Base-by-base conservation (phyloP, 106 monocot genomes). In the Allium sativum region DNA sequence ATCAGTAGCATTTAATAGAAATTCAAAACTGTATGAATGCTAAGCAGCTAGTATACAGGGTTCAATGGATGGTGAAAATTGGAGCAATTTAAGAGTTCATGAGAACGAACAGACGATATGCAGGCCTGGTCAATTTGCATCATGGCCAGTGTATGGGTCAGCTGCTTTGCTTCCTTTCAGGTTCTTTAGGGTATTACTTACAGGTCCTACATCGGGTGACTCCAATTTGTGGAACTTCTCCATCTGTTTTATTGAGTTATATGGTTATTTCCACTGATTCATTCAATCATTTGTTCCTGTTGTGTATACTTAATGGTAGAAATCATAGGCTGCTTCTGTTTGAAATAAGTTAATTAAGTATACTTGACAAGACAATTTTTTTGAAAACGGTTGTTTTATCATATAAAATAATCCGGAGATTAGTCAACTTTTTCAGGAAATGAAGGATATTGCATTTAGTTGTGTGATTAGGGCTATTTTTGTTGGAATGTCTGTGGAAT, bases 221-320 rank as follows among this genome's bases (percentile, higher is more conserved):
- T 71, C 81, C 7, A 84, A 79, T 21, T 48, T 55, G 3, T 82
- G 83, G 90, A 84, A 84, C 57, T 79, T 96, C n/a, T 90, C 82
- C 73, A 87, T 96, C 45, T 96, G 95, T 57, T 96, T 90, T 67
- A 51, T 90, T 9, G 95, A 96, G 63, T 52, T 96, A 6, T 96
- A 96, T 73, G 90, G 90, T 18, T 90, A 79, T 70, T 90, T 96
- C 64, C 78, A 46, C 46, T 89, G 67, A 82, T 52, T 16, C 2
- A 19, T 41, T 31, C 31, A 2, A 31, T 31, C 31, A 31, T 31
- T 31, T 31, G 31, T 31, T 31, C 31, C 31, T 31, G n/a, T 31
- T 31, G 2, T 31, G 31, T 31, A 2, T 5, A 3, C 31, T 31
- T 31, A 31, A 31, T 31, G 31, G 5, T 31, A 31, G 31, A 31